Conservation (phyloP, 495 filamentous ascomycete genomes). For the Aspergillus avenaceus region DNA sequence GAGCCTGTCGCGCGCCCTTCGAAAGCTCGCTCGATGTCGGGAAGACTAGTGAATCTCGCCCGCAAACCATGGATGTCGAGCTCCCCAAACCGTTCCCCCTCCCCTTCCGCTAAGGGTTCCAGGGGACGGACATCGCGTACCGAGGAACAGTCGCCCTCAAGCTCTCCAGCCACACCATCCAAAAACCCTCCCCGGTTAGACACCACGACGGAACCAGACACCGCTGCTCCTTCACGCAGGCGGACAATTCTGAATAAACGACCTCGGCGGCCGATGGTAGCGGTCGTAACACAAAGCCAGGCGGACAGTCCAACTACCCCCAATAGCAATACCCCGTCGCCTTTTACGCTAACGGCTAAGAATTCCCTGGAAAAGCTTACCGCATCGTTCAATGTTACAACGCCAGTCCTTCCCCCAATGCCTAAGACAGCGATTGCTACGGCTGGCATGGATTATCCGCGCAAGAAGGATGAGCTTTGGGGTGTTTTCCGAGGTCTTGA, state of each 20-base stretch:
- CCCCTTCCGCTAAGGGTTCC: slow-evolving; percentile 43
- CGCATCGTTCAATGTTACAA: slow-evolving; percentile 41
- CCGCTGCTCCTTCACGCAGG: slow-evolving; percentile 25
- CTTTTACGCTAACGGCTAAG: slow-evolving; percentile 51
- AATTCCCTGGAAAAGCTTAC: slow-evolving; percentile 57
- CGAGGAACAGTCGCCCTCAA: slow-evolving; percentile 35
- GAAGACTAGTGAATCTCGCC: slow-evolving; percentile 62
- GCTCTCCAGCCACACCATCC: slow-evolving; percentile 3
- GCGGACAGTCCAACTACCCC: slow-evolving; percentile 38
- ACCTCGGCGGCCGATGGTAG: slow-evolving; percentile 48
- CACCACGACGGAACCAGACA: slow-evolving; percentile 26
- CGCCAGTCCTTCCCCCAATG: slow-evolving; percentile 47
- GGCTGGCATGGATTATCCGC: slow-evolving; percentile 38
- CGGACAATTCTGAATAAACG: slow-evolving; percentile 40
- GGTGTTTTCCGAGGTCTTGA: slow-evolving; percentile 76
- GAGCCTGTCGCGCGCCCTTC: slow-evolving; percentile 40
- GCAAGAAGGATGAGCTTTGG: slow-evolving; percentile 87
- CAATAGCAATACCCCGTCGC: slow-evolving; percentile 43
- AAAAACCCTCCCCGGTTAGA: slow-evolving; percentile 13
- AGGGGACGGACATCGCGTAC: slow-evolving; percentile 34
- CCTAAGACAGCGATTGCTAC: slow-evolving; percentile 40
- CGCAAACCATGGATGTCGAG: slow-evolving; percentile 62
- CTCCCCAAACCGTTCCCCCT: slow-evolving; percentile 60
- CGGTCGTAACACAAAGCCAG: slow-evolving; percentile 44
- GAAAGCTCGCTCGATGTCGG: slow-evolving; percentile 52